A percentile compares a stretch with the other conserved stretches of the same genome.
Conservation (phyloP, 352 stramenopile species). For the Phytopythium oedochilum region DNA sequence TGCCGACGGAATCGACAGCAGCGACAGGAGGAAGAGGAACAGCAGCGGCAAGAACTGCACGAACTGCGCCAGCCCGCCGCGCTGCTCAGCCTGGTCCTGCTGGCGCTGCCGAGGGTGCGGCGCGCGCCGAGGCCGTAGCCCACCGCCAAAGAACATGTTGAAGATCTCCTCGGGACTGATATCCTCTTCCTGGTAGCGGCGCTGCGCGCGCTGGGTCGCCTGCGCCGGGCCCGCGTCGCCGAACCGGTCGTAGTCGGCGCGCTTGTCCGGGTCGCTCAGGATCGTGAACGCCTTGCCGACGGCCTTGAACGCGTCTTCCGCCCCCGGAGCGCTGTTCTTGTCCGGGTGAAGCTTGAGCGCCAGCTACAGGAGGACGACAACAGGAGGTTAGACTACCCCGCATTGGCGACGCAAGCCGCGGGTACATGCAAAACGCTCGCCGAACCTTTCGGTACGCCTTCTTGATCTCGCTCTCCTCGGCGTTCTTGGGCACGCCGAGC, state of each 20-base stretch:
- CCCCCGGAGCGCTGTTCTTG: slow-evolving; percentile 95
- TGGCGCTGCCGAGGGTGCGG: slow-evolving; percentile 28
- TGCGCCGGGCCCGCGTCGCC: slow-evolving; percentile 52
- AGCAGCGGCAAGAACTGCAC: slow-evolving; percentile 84
- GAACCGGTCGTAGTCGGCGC: slow-evolving; percentile 81
- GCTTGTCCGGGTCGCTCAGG: slow-evolving; percentile 87
- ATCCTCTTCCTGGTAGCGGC: slow-evolving; percentile 73
- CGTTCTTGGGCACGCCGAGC: slow-evolving; percentile 62
- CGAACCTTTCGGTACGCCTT: slow-evolving; percentile 89
- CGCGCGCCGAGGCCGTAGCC: slow-evolving; percentile 58
- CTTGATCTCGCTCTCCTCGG: slow-evolving; percentile 86
- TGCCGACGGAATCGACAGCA: slow-evolving; percentile 68
- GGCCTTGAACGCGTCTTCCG: slow-evolving; percentile 98
- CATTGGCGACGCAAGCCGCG: too few relatives aligned
- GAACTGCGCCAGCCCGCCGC: slow-evolving; percentile 42
- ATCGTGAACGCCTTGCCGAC: slow-evolving; percentile 93
- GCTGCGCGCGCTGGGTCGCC: slow-evolving; percentile 24
- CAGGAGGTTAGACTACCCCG: neutral
- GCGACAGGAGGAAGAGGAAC: slow-evolving; percentile 80
- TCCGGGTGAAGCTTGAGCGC: slow-evolving; percentile 89
- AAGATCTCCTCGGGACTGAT: slow-evolving; percentile 91
- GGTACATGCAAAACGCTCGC: too few relatives aligned
- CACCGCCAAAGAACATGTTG: slow-evolving; percentile 90
- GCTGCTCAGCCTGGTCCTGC: slow-evolving; percentile 34
- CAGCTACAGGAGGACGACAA: slow-evolving; percentile 38